Percentiles rank a stretch among this genome's conserved stretches.
phyloP scores from a whole-genome alignment of 2,329 filamentous ascomycete genomes.

The Colletotrichum melonis region DNA sequence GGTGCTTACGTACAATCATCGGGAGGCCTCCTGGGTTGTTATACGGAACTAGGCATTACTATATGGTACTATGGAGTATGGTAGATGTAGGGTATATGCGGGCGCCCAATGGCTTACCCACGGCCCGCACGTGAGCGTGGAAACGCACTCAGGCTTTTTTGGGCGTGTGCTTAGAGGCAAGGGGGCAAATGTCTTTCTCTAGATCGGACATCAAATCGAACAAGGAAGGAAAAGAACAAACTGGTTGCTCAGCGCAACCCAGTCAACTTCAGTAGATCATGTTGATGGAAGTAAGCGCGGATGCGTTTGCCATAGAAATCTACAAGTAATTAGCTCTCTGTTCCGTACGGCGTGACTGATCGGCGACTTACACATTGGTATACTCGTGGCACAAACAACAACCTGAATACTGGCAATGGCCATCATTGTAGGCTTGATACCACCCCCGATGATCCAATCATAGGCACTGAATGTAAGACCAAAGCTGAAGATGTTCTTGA shows the following conservation, averaged over 20 bases:
- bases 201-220: not conserved
- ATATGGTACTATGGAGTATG: not conserved
- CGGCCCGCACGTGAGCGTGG: not conserved
- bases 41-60: not conserved
- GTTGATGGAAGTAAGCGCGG: slow-evolving; percentile 78
- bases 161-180: not conserved
- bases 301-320: slow-evolving; percentile 84
- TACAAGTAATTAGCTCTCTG: slow-evolving; percentile 45
- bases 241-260: slow-evolving; percentile 43
- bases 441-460: slow-evolving; percentile 79
- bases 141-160: not conserved
- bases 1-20: not conserved
- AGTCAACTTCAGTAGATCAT: slow-evolving; percentile 73
- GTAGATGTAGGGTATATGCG: not conserved
- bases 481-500: slow-evolving; percentile 96
- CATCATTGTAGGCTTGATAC: slow-evolving; percentile 73
- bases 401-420: slow-evolving; percentile 82
- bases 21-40: not conserved
- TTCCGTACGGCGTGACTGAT: not conserved
- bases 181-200: no score
- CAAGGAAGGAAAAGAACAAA: not conserved
- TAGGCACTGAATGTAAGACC: slow-evolving; percentile 86
- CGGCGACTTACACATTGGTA: slow-evolving; percentile 79
- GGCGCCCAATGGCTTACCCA: no score
- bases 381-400: slow-evolving; percentile 76